Conservation (phyloP, 768 basidiomycete species). For the Lentinula sp. region DNA sequence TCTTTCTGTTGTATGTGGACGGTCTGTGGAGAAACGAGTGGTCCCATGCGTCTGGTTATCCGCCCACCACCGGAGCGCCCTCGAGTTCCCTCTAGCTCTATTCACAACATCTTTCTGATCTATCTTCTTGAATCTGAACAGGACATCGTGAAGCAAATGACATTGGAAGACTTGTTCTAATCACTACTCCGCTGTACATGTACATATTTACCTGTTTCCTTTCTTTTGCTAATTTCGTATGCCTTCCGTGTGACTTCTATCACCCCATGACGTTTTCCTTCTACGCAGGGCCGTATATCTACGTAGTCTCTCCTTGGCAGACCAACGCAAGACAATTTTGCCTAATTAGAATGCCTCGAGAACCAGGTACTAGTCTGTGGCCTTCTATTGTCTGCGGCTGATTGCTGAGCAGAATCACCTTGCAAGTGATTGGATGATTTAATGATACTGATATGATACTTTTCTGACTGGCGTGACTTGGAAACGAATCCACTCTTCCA, state of each 20-base stretch:
- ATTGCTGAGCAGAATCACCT: too few relatives aligned
- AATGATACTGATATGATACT: too few relatives aligned
- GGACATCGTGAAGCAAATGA: slow-evolving; percentile 99
- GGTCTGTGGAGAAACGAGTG: neutral
- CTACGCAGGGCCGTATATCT: too few relatives aligned
- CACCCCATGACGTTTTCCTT: too few relatives aligned
- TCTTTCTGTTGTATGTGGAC: neutral
- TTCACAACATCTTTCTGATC: neutral
- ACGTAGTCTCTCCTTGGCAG: too few relatives aligned
- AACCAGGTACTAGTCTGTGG: too few relatives aligned
- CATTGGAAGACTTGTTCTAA: slow-evolving; percentile 88
- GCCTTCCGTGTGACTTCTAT: neutral
- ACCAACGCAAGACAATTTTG: too few relatives aligned
- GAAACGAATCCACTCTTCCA: too few relatives aligned
- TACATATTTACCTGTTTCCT: neutral
- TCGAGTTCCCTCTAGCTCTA: slow-evolving; percentile 3
- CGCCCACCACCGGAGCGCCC: neutral
- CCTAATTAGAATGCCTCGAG: too few relatives aligned
- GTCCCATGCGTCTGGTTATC: neutral
- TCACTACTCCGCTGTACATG: slow-evolving; percentile 7
- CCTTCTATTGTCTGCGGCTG: too few relatives aligned
- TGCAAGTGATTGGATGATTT: too few relatives aligned
- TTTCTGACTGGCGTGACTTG: too few relatives aligned
- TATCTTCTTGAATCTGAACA: slow-evolving; percentile 20
- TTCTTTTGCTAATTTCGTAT: neutral